A percentile compares a stretch with the other conserved stretches of the same genome.
Conservation (phyloP, 2,329 filamentous ascomycete genomes). For the Hypocreales sp. region DNA sequence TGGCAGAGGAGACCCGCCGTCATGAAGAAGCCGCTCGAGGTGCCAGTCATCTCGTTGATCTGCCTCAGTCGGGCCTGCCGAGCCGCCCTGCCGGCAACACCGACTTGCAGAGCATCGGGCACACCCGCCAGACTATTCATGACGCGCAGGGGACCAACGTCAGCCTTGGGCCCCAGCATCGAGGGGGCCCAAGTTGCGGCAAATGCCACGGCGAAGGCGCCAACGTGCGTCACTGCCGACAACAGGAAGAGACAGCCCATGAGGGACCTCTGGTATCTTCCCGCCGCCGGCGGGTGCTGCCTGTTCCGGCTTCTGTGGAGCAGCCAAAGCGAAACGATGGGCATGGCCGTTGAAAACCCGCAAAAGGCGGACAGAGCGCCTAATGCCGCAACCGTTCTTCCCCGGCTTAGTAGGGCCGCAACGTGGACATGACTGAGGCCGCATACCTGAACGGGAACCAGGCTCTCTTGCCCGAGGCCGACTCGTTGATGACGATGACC, state of each 20-base stretch:
- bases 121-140: conserved; percentile 3
- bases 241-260: conserved; percentile 1
- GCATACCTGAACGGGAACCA: conserved; percentile 1
- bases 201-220: conserved; percentile 3
- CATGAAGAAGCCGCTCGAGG: conserved; percentile 6
- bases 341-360: conserved; percentile 4
- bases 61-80: conserved; percentile 4
- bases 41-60: conserved; percentile 7
- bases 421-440: too few relatives aligned
- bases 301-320: not conserved
- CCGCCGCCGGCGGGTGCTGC: not conserved
- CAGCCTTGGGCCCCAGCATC: not conserved
- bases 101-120: not conserved
- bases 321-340: conserved; percentile 1
- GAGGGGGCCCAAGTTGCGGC: conserved; percentile 1
- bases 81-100: not conserved
- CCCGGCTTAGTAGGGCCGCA: too few relatives aligned
- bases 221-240: conserved; percentile 3
- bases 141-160: conserved; percentile 1
- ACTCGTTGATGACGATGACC: conserved; percentile 2
- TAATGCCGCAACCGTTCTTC: not conserved
- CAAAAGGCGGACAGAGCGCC: conserved; percentile 1
- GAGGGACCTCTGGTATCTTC: not conserved
- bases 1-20: conserved; percentile 1
- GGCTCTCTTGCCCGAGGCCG: not conserved